These are phyloP conservation scores for Eimeria zaria DNA, from an alignment of 169 alveolate genomes.

Conservation along the genomic window DNA sequence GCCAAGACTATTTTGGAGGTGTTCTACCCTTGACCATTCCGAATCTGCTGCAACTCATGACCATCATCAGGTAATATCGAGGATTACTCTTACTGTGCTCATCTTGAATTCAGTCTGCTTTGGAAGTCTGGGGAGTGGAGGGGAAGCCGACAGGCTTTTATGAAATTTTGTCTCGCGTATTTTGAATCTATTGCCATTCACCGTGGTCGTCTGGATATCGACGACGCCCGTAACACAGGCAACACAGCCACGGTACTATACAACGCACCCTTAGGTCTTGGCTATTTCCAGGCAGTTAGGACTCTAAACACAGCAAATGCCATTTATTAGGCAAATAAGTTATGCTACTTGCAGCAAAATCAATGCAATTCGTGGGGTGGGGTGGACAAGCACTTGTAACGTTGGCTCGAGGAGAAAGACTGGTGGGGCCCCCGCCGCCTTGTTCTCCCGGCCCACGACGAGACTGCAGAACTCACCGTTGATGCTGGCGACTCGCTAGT, in stretches of 20 bases:
- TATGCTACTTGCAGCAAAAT: background rate
- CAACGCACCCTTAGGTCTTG: background rate
- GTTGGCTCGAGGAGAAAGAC: background rate
- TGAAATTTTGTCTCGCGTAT: background rate
- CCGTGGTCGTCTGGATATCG: background rate
- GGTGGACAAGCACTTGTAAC: background rate
- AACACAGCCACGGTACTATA: background rate
- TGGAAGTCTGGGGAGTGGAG: background rate
- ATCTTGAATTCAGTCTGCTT: too few relatives aligned
- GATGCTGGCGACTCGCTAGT: background rate
- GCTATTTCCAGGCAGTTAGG: background rate
- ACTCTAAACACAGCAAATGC: background rate
- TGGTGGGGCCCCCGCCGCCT: conserved; percentile 17
- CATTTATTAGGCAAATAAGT: background rate
- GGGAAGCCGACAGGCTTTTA: background rate
- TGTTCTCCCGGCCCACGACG: background rate
- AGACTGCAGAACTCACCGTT: background rate
- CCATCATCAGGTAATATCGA: too few relatives aligned
- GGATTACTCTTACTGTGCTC: too few relatives aligned
- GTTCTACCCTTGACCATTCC: too few relatives aligned
- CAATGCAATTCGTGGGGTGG: background rate
- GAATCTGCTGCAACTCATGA: too few relatives aligned
- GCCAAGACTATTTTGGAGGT: too few relatives aligned
- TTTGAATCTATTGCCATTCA: background rate
- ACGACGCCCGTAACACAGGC: background rate